These are phyloP conservation scores for Colletotrichum limetticola DNA, from an alignment of 2,329 filamentous ascomycete species.

Conservation along the genomic window DNA sequence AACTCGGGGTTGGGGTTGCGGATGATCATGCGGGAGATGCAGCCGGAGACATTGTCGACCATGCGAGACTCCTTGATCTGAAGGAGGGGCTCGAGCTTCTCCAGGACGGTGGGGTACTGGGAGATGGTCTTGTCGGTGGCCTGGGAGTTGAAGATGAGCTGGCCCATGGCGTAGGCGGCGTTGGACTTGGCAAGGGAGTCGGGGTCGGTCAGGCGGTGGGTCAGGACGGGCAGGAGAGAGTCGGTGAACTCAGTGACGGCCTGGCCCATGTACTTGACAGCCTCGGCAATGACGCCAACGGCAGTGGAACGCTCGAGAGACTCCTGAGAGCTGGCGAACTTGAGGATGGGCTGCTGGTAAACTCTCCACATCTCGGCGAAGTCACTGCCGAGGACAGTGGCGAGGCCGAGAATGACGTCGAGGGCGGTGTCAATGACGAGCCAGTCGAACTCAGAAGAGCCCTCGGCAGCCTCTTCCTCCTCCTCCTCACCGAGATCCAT, in stretches of 20 bases:
- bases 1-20: constrained; percentile 87
- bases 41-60: constrained; percentile 93
- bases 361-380: constrained; percentile 95
- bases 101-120: constrained; percentile 81
- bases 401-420: constrained; percentile 87
- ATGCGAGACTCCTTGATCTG: constrained; percentile 81
- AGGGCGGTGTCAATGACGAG: constrained; percentile 93
- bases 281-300: constrained; percentile 92
- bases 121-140: constrained; percentile 77
- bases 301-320: constrained; percentile 88
- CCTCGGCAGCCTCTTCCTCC: constrained; percentile 78
- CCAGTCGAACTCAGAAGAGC: constrained; percentile 97
- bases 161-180: constrained; percentile 89
- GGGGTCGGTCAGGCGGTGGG: constrained; percentile 89
- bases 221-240: constrained; percentile 79
- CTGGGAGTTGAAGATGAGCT: constrained; percentile 84
- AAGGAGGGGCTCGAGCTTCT: constrained; percentile 87
- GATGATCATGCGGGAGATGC: constrained; percentile 91
- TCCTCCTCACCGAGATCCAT: constrained; percentile 86
- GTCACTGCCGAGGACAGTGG: constrained; percentile 80
- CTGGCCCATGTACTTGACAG: constrained; percentile 83
- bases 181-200: constrained; percentile 95
- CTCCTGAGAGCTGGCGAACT: constrained; percentile 87
- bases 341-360: constrained; percentile 91
- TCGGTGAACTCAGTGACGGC: constrained; percentile 85